Evolutionary conservation across 495 filamentous ascomycete species (phyloP), one percentile per base, ranked within the genome.

Genomic region (Penicillium parvum): DNA sequence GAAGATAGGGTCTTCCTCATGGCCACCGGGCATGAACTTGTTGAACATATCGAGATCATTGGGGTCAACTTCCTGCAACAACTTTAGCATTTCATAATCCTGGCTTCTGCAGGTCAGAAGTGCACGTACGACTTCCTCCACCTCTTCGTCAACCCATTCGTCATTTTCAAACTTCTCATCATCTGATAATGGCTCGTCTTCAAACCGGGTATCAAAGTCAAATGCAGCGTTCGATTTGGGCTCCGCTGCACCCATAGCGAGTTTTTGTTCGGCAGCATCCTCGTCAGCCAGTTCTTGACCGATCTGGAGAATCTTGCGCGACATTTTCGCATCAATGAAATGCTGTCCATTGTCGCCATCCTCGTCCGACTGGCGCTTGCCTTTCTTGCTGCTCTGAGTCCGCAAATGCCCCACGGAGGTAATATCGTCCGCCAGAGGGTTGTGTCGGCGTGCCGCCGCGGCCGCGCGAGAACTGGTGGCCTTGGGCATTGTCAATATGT

Each of bases 41-140:
- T 94, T 87, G 68, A 94, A 99, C 37, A 85, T 82, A 39, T 86
- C 88, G 26, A 95, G 69, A 59, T 99, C 92, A 33, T 79, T 79
- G n/a, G 90, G 88, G 43, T 94, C 88, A 26, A 96, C 74, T 55
- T 96, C 91, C 72, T 83, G 23, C 37, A 27, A 17, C 17, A 7
- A 28, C 20, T 32, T 63, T 52, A 56, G 49, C 29, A 44, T 45
- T 25, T 27, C 12, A 30, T 4, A 3, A 16, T 4, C 28, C n/a
- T n/a, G 16, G 2, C 28, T 15, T 1, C n/a, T 15, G 8, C 16
- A 30, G 28, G 16, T 30, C n/a, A 10, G 25, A 22, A 22, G 10
- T 10, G 18, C 5, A 16, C 73, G 51, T 65, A 81, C 78, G 28
- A 84, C 75, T 61, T 88, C 82, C 60, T 91, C 86, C 1, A 83